Base-by-base conservation (phyloP, 2,329 filamentous ascomycete genomes). In the Triangularia setosa region DNA sequence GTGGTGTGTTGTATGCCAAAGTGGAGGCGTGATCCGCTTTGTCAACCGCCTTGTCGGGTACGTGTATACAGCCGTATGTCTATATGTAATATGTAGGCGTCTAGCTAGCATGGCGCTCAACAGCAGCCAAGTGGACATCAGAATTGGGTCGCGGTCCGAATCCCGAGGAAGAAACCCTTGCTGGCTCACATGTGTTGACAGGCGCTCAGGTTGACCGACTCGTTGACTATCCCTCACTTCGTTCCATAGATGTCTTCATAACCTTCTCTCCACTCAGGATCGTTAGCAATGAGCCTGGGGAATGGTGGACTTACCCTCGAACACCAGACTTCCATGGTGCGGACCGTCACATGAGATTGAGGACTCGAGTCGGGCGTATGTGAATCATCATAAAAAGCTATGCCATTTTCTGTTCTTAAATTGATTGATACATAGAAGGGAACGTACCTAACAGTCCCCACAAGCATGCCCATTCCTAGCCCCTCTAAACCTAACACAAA, bases 381-480 rank as follows among this genome's bases (percentile, higher is more conserved):
- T 35, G 27, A 57, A 25, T 16, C n/a, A 9, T 27, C 8, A 30
- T 27, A 28, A 60, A 58, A 30, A 53, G 58, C 57, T 53, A 61
- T 64, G 61, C 58, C 56, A 62, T 64, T 64, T 62, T 58, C 53
- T 59, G 61, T 62, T 53, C 62, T 62, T 60, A 64, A 58, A 28
- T 60, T 64, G 40, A 48, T 48, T 48, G 52, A 60, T 61, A 65
- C 59, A 65, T 48, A 21, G 54, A 57, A 61, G 62, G 62, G 64
- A 61, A 64, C 66, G 63, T 67, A 65, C 64, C 66, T 64, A 60
- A 52, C 60, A 52, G 52, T 33, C 40, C 61, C 62, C 9, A 54
- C 40, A 48, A 28, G 14, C 53, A 27, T 18, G 40, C n/a, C 58
- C 24, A 52, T 30, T 28, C 60, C 21, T 8, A 55, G 2, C 24